Evolutionary conservation across 495 filamentous ascomycete species (phyloP), one percentile per base, ranked within the genome.

Genomic region (Aspergillus hancockii): DNA sequence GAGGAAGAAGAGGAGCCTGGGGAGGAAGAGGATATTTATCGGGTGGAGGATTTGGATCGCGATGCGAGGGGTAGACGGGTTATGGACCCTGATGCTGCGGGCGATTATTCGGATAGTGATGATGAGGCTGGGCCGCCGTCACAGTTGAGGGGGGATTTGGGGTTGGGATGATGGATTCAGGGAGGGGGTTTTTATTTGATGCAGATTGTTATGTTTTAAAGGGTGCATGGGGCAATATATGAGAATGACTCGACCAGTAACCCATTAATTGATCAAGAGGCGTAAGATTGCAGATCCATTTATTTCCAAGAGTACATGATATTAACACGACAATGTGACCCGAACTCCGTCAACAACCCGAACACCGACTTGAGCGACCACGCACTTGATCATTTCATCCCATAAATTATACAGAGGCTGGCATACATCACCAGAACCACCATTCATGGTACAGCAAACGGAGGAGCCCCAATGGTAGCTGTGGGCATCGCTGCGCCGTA

Each of bases 21-120:
- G 19, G 72, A 68, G 18, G 79, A 79, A 28, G 82, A 88, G 18
- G 81, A 86, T 57, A 82, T 89, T 62, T 85, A 89, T 65, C 85
- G 85, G 16, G 78, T 88, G 34, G 87, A 90, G 67, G 79, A 83
- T 68, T 75, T 83, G 55, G 83, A 85, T 68, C 60, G 57, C 9
- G 62, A 66, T 47, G 51, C 67, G 41, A 59, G 67, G 9, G 58
- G 60, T 21, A 67, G 47, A 38, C 69, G 59, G 31, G 67, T 54
- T 61, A 71, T 68, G 62, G 72, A 77, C 53, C 75, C 75, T 32
- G 79, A 76, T 60, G 75, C 67, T 49, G 74, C 67, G 31, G 67
- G 58, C 5, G 65, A 71, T 64, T 75, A 79, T 28, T 73, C 71
- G n/a, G 73, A 75, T 18, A 65, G 60, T 56, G 76, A 81, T 50